Base-by-base conservation (phyloP, 495 filamentous ascomycete species). In the Xanthoparmelia taractica region DNA sequence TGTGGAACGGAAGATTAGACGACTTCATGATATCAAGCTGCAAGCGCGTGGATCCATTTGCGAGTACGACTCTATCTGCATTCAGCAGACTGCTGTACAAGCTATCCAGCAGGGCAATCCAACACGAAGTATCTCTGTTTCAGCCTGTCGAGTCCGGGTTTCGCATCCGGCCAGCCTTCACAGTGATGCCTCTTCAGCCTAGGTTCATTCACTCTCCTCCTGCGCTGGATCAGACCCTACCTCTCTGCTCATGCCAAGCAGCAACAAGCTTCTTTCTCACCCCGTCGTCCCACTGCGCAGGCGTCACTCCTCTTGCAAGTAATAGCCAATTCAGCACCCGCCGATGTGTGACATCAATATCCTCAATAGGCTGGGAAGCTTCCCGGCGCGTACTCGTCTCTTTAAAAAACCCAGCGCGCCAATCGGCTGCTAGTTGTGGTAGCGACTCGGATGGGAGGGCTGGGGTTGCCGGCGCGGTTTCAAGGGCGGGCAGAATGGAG, bases 31-130 rank as follows among this genome's bases (percentile, higher is more conserved):
- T 68, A 67, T 82, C 78, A 20, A 84, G 76, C 68, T 84, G 82
- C 33, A 83, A 71, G 54, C 81, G 74, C 36, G 80, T 80, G 2
- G 78, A 80, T 0, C 80, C 81, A 62, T 84, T 84, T n/a, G 81
- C 79, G 54, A 79, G 75, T 29, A 84, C 79, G 33, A 80, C 61
- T 48, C 61, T 63, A 20, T 23, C 23, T 15, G 2, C 12, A 29
- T 57, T n/a, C n/a, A n/a, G n/a, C 40, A 45, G 20, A 40, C 15
- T 0, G 12, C 4, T 34, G 27, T 10, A 20, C 31, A 17, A n/a
- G 2, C 17, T 52, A 38, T 25, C 11, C 12, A 18, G 4, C 13
- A 37, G 11, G 25, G 7, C 0, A 20, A 12, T 1, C 40, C 33
- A 23, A 63, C 61, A 63, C 43, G 48, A 63, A 58, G 34, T 63